Evolutionary conservation across 1,284 basidiomycete genomes (phyloP).

Genomic region (Fomitopsis pinicola): DNA sequence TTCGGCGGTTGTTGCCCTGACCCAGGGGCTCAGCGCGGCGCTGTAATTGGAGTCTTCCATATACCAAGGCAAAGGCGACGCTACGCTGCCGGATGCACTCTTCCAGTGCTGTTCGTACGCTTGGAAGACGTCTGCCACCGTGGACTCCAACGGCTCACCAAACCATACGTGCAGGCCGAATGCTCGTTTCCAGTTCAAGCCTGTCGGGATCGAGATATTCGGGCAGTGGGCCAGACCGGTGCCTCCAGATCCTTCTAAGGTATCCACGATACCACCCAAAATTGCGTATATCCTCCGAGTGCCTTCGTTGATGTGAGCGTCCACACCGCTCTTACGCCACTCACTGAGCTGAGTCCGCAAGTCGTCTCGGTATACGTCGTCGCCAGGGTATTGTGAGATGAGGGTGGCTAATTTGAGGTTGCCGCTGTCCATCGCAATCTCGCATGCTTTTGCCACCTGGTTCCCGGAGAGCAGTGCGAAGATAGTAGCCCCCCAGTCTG

Average conservation of each 20-base stretch:
- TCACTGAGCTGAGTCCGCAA: conserved; percentile 75
- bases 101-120: conserved; percentile 59
- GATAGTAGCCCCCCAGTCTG: conserved; percentile 47
- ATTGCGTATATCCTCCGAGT: conserved; percentile 84
- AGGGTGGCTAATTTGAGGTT: conserved; percentile 89
- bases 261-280: conserved; percentile 75
- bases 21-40: conserved; percentile 29
- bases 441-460: conserved; percentile 82
- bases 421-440: conserved; percentile 71
- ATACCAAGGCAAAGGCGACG: conserved; percentile 73
- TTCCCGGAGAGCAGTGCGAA: conserved; percentile 87
- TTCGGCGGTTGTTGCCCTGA: conserved; percentile 31
- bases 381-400: conserved; percentile 86
- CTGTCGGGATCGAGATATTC: conserved; percentile 72
- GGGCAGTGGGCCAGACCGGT: conserved; percentile 52
- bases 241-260: conserved; percentile 58
- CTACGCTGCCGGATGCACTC: conserved; percentile 38
- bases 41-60: conserved; percentile 33
- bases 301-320: conserved; percentile 65
- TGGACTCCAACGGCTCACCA: conserved; percentile 67
- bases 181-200: conserved; percentile 92
- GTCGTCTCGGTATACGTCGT: conserved; percentile 74
- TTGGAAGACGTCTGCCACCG: conserved; percentile 67
- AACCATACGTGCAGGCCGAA: conserved; percentile 95
- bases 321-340: conserved; percentile 80